Conservation (phyloP, 2,329 filamentous ascomycete genomes). For the Pyrenochaeta sp. region DNA sequence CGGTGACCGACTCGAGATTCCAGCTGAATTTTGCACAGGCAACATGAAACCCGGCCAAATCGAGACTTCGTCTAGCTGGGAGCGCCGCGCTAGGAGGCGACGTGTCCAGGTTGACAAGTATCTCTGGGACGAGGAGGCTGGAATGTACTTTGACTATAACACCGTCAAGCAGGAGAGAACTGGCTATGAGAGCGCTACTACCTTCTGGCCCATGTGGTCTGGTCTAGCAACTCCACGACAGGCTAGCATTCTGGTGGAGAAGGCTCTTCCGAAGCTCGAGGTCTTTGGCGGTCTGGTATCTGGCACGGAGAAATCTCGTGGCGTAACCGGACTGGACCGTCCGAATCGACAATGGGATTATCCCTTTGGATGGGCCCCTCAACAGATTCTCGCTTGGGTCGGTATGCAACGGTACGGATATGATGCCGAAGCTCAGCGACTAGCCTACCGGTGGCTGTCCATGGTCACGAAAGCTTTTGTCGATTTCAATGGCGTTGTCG, state of each 20-base stretch:
- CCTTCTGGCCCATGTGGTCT: slow-evolving; percentile 97
- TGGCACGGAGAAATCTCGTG: slow-evolving; percentile 88
- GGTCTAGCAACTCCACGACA: slow-evolving; percentile 85
- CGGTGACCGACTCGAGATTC: slow-evolving; percentile 80
- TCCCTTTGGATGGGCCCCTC: slow-evolving; percentile 96
- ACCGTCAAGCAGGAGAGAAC: slow-evolving; percentile 81
- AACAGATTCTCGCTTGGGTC: slow-evolving; percentile 98
- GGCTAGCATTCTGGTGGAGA: slow-evolving; percentile 81
- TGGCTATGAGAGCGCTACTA: slow-evolving; percentile 88
- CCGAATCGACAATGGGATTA: slow-evolving; percentile 99
- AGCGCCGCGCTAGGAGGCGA: slow-evolving; percentile 83
- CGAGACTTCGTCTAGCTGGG: slow-evolving; percentile 88
- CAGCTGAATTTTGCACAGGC: slow-evolving; percentile 78
- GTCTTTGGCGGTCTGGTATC: slow-evolving; percentile 86
- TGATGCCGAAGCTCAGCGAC: slow-evolving; percentile 82
- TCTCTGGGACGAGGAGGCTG: slow-evolving; percentile 88
- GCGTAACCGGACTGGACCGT: slow-evolving; percentile 76
- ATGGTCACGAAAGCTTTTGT: slow-evolving; percentile 99
- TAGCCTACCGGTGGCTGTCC: slow-evolving; percentile 96
- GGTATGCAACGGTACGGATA: slow-evolving; percentile 92
- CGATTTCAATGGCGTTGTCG: slow-evolving; percentile 96
- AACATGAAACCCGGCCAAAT: slow-evolving; percentile 70
- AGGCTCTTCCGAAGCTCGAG: slow-evolving; percentile 87
- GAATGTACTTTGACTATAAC: slow-evolving; percentile 99
- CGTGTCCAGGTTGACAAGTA: slow-evolving; percentile 90